Base-by-base conservation (phyloP, 768 basidiomycete species). In the Kwoniella sp. region DNA sequence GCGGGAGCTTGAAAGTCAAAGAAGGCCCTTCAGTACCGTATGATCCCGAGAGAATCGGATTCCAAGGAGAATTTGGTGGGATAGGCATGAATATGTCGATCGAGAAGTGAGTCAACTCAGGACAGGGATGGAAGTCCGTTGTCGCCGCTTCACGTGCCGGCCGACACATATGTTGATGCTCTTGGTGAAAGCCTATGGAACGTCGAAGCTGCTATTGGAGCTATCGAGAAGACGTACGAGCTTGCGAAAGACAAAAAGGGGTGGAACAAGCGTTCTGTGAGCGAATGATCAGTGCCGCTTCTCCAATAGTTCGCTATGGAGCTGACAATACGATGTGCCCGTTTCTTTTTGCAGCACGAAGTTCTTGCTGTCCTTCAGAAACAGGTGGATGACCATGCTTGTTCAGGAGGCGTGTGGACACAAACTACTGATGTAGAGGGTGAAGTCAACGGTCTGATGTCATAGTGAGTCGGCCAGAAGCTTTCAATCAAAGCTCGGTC, bases 41-140 rank as follows among this genome's bases (percentile, higher is more conserved):
- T 24, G 68, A 69, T 37, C 60, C 65, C 2, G 48, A 54, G 21
- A 58, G 68, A 48, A 69, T 69, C 30, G 68, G 68, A 2, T 64
- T 69, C 54, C 68, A 69, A 47, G 68, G 68, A 26, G 68, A 69
- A 48, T 69, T 69, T 51, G 68, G 68, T 2, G 68, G 68, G 7
- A 12, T 69, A 19, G 61, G 65, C 0, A 40, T 59, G 8, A 69
- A 69, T 51, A 58, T 61, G 21, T 67, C 68, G 30, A 67, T 69
- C 27, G 68, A 69, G 19, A 65, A 69, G 68, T 69, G 26, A 60
- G 68, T 69, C 8, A 19, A 22, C 21, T 51, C n/a, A n/a, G n/a
- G n/a, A n/a, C n/a, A n/a, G n/a, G n/a, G n/a, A n/a, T n/a, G n/a
- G n/a, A n/a, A n/a, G n/a, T n/a, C n/a, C n/a, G n/a, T n/a, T n/a